Conservation (phyloP, 1,284 basidiomycete genomes). For the Pseudozyma thailandica region DNA sequence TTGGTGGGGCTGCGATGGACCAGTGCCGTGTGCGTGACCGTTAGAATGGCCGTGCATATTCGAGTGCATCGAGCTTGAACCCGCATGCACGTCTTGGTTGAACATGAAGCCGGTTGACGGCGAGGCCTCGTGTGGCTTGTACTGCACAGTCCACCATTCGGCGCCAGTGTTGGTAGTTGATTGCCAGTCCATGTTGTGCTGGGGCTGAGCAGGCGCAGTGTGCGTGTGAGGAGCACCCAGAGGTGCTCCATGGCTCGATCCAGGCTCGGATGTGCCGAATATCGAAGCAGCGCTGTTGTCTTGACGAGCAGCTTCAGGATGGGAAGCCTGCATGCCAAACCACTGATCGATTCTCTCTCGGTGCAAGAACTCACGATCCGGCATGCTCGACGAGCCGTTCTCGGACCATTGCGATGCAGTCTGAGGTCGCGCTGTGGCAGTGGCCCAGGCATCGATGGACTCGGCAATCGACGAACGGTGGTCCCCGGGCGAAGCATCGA, state of each 20-base stretch:
- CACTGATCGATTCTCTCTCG: conserved; percentile 41
- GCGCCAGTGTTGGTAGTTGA: conserved; percentile 18
- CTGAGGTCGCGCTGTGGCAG: conserved; percentile 22
- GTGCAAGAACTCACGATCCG: conserved; percentile 33
- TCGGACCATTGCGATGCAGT: conserved; percentile 47
- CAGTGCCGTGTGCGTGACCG: conserved; percentile 11
- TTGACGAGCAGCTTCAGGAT: conserved; percentile 8
- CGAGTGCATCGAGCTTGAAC: background rate
- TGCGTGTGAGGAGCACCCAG: conserved; percentile 2
- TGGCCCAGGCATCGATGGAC: conserved; percentile 42
- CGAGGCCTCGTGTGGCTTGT: conserved; percentile 30
- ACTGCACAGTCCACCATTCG: conserved; percentile 46
- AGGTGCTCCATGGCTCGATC: conserved; percentile 16
- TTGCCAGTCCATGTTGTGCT: conserved; percentile 34
- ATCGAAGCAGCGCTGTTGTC: conserved; percentile 14
- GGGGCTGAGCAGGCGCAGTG: conserved; percentile 5
- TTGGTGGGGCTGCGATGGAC: conserved; percentile 7
- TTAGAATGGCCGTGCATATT: conserved; percentile 21
- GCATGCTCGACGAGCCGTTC: conserved; percentile 28
- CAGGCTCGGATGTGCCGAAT: conserved; percentile 31
- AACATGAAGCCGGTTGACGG: conserved; percentile 30
- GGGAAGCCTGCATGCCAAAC: conserved; percentile 35
- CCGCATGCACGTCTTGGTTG: conserved; percentile 13
- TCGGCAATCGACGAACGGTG: conserved; percentile 41
- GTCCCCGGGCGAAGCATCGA: conserved; percentile 32